Evolutionary conservation across 148 eudicot species (phyloP), one percentile per base, ranked within the genome.

Genomic region (Fagopyrum homotropicum): DNA sequence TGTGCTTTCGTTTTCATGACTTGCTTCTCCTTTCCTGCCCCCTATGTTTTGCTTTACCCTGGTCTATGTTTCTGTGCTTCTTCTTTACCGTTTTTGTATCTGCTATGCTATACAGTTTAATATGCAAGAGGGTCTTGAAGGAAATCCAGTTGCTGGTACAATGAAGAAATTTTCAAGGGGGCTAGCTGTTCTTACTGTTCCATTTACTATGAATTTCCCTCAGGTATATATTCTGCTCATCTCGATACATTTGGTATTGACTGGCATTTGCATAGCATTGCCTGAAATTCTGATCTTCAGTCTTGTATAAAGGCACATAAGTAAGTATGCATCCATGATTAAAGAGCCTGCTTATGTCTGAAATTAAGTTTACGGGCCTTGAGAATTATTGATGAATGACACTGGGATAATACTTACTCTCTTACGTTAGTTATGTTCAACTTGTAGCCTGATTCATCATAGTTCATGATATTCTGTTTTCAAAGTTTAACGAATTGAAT

Each of bases 101-200:
- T 73, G 44, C 45, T 40, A 48, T 73, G 77, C 54, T 66, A 78
- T 50, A 43, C 86, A 96, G 99, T 89, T 80, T 73, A 96, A 96
- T 80, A 80, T 86, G 84, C 99, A 90, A 86, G 97, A 90, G 84
- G 99, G 98, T 19, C 26, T 92, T 88, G 99, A 92, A 82, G 99
- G 98, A 63, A 96, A 92, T 82, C 98, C 98, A 45, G 79, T 88
- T 79, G 99, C 91, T 77, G 81, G 81, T 35, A 92, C 94, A 72
- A 90, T 92, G 88, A 96, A 96, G 78, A 89, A 89, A 77, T 88
- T 92, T 80, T 88, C 93, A 49, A 84, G 99, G 81, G 97, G 50
- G 35, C 80, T 96, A 78, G 99, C 99, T 73, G 84, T 77, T 81
- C 80, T 92, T 46, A 82, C 94, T 1, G 83, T 96, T 74, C 98